Evolutionary conservation across 2,329 filamentous ascomycete species (phyloP).

Genomic region (Fusarium poae): DNA sequence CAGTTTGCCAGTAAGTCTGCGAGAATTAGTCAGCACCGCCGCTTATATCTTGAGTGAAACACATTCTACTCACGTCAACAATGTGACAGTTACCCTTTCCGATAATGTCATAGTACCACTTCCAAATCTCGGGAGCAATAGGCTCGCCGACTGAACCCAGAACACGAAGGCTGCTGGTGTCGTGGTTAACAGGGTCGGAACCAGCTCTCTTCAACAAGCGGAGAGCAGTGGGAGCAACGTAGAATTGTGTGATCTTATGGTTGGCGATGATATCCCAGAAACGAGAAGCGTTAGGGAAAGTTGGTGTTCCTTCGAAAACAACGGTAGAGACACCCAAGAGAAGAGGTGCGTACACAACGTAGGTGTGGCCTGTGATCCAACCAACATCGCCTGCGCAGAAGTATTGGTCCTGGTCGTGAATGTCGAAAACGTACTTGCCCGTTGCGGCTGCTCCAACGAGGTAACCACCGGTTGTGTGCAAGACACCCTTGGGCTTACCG

Average conservation of each 20-base stretch:
- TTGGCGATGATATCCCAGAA: slow-evolving; percentile 97
- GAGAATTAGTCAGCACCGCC: too few relatives aligned
- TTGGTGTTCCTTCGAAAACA: slow-evolving; percentile 94
- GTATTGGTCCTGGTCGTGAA: slow-evolving; percentile 87
- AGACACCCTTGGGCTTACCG: slow-evolving; percentile 94
- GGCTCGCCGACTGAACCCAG: slow-evolving; percentile 94
- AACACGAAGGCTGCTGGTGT: slow-evolving; percentile 86
- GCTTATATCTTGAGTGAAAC: too few relatives aligned
- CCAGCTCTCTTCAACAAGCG: slow-evolving; percentile 91
- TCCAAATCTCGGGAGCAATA: slow-evolving; percentile 97
- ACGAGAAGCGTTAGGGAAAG: slow-evolving; percentile 91
- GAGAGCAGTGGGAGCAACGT: slow-evolving; percentile 91
- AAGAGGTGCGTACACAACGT: slow-evolving; percentile 92
- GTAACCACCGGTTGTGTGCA: slow-evolving; percentile 94
- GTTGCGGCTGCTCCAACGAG: slow-evolving; percentile 88
- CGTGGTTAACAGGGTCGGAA: slow-evolving; percentile 78
- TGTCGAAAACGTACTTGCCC: slow-evolving; percentile 96
- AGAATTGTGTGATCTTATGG: slow-evolving; percentile 93
- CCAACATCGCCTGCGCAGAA: slow-evolving; percentile 97
- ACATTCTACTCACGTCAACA: slow-evolving; percentile 89
- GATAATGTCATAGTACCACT: slow-evolving; percentile 94
- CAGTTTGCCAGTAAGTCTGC: slow-evolving; percentile 98
- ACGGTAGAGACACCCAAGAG: slow-evolving; percentile 90
- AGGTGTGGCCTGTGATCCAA: slow-evolving; percentile 97
- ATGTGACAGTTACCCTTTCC: slow-evolving; percentile 90